Evolutionary conservation across 2,329 filamentous ascomycete genomes (phyloP).

Genomic region (Peltaster fructicola): DNA sequence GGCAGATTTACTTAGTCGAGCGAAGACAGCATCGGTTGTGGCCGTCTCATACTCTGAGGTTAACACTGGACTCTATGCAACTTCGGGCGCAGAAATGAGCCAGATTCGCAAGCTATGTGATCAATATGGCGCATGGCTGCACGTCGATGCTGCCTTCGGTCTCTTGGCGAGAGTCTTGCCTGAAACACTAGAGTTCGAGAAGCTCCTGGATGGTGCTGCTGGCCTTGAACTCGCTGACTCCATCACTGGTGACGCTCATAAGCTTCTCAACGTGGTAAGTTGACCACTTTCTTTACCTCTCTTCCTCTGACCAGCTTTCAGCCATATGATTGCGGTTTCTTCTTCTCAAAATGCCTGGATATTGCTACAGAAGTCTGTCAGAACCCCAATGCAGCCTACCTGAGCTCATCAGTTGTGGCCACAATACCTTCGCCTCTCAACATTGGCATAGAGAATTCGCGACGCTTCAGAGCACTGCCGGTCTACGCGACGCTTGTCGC

Average conservation of each 20-base stretch:
- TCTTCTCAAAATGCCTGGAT: slow-evolving; percentile 50
- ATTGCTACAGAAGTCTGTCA: slow-evolving; percentile 49
- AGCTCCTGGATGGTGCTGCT: slow-evolving; percentile 33
- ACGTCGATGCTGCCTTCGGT: slow-evolving; percentile 84
- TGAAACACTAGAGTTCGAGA: slow-evolving; percentile 33
- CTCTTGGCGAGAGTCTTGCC: slow-evolving; percentile 56
- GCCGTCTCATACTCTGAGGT: slow-evolving; percentile 75
- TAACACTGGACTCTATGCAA: slow-evolving; percentile 72
- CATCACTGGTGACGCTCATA: slow-evolving; percentile 74
- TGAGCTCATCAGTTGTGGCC: slow-evolving; percentile 27
- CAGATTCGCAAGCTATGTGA: slow-evolving; percentile 53
- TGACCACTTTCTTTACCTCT: background rate
- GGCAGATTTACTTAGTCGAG: slow-evolving; percentile 39
- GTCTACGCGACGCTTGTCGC: slow-evolving; percentile 65
- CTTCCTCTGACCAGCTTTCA: slow-evolving; percentile 14
- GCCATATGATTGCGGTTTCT: slow-evolving; percentile 86
- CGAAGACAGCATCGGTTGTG: slow-evolving; percentile 49
- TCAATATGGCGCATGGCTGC: slow-evolving; percentile 62
- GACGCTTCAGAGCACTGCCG: slow-evolving; percentile 78
- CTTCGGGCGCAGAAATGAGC: slow-evolving; percentile 39
- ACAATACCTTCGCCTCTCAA: slow-evolving; percentile 65
- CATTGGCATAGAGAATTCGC: slow-evolving; percentile 77
- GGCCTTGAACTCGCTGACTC: slow-evolving; percentile 73
- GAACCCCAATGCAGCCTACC: slow-evolving; percentile 75
- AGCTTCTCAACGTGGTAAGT: slow-evolving; percentile 71